Evolutionary conservation across 345 rosid genomes (phyloP).

Genomic region (Rhizophora apiculata): DNA sequence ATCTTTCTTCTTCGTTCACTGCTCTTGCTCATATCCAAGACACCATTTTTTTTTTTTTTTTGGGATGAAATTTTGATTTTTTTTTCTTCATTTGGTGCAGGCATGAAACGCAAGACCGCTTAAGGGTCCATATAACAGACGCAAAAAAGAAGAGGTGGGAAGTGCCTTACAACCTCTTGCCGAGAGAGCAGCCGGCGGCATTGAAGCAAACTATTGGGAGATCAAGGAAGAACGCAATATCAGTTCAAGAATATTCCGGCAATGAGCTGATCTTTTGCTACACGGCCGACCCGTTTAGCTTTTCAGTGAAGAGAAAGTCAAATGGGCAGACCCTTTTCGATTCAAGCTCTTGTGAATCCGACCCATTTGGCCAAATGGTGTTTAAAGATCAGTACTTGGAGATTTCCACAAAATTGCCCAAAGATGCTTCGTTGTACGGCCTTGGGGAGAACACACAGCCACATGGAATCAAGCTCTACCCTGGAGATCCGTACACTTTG

Average conservation of each 20-base stretch:
- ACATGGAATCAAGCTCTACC: constrained; percentile 81
- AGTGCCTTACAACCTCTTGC: constrained; percentile 83
- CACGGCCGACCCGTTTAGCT: constrained; percentile 75
- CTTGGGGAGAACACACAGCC: constrained; percentile 95
- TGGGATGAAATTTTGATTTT: no score
- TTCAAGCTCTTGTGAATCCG: constrained; percentile 49
- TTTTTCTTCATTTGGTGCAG: constrained; percentile 28
- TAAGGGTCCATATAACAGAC: constrained; percentile 86
- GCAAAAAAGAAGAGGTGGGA: constrained; percentile 90
- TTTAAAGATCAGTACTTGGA: constrained; percentile 97
- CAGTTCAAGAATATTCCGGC: constrained; percentile 56
- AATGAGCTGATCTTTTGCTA: constrained; percentile 58
- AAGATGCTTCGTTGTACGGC: constrained; percentile 84
- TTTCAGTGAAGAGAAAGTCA: constrained; percentile 80
- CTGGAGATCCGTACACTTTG: constrained; percentile 90
- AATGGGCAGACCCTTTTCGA: constrained; percentile 78
- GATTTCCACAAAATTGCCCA: constrained; percentile 77
- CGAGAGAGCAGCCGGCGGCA: constrained; percentile 63
- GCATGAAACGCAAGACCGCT: constrained; percentile 72
- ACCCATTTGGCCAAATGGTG: constrained; percentile 58
- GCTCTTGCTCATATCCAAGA: background rate
- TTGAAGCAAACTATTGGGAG: constrained; percentile 44
- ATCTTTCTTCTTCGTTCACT: background rate
- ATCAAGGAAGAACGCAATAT: constrained; percentile 45
- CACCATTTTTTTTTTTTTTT: no score